Evolutionary conservation across 2,329 filamentous ascomycete species (phyloP).

Genomic region (Aspergillus eucalypticola): DNA sequence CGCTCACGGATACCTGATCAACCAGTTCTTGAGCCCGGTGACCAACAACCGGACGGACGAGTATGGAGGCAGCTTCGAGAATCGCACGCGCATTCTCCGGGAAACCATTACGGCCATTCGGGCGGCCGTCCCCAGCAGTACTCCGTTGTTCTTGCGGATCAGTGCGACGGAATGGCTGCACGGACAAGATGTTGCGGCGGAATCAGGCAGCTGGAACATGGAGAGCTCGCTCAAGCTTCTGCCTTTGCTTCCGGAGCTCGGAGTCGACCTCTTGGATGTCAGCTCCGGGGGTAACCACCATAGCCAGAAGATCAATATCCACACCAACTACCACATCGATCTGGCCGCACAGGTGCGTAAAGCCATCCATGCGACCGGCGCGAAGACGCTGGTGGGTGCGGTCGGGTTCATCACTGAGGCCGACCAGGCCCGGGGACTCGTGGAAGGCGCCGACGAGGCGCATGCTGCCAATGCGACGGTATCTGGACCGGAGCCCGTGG

Average conservation of each 20-base stretch:
- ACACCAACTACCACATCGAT: conserved; percentile 53
- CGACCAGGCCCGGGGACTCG: conserved; percentile 52
- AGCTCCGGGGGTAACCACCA: conserved; percentile 49
- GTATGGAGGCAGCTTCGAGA: conserved; percentile 56
- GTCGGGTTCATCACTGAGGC: conserved; percentile 58
- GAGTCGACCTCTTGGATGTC: conserved; percentile 50
- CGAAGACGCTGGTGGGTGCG: conserved; percentile 51
- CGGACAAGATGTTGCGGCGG: conserved; percentile 25
- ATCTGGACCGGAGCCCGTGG: conserved; percentile 31
- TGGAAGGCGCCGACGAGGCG: conserved; percentile 37
- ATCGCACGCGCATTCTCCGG: conserved; percentile 65
- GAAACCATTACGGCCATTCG: conserved; percentile 66
- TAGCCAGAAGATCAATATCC: conserved; percentile 46
- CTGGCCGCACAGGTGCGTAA: conserved; percentile 50
- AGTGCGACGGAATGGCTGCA: conserved; percentile 74
- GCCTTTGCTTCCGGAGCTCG: conserved; percentile 42
- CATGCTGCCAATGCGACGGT: conserved; percentile 28
- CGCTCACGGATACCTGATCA: conserved; percentile 75
- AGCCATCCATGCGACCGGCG: conserved; percentile 38
- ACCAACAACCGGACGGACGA: conserved; percentile 65
- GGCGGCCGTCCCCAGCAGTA: conserved; percentile 61
- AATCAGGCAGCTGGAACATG: conserved; percentile 43
- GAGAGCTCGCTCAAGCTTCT: conserved; percentile 42
- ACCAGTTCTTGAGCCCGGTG: conserved; percentile 67
- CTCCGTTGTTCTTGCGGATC: conserved; percentile 72